Evolutionary conservation across 2,329 filamentous ascomycete species (phyloP).

Genomic region (Remersonia thermophila): DNA sequence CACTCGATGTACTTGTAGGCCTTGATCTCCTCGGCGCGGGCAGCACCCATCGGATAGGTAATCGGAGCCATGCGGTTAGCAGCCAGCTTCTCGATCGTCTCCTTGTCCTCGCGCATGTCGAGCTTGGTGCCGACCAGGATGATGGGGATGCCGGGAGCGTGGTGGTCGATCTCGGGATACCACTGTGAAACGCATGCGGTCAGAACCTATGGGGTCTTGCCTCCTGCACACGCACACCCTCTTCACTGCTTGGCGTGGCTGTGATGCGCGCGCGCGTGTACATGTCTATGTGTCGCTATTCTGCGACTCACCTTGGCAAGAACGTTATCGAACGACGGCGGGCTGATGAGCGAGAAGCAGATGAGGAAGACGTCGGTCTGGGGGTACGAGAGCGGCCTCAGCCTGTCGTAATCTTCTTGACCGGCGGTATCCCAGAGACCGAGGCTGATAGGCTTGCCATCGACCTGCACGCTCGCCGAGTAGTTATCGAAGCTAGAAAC

Average conservation of each 20-base stretch:
- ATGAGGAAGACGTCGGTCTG: slow-evolving; percentile 98
- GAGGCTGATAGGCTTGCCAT: slow-evolving; percentile 93
- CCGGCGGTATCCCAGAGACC: slow-evolving; percentile 98
- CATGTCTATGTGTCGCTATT: not conserved
- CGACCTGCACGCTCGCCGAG: slow-evolving; percentile 97
- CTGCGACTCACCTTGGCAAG: slow-evolving; percentile 72
- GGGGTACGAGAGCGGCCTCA: slow-evolving; percentile 90
- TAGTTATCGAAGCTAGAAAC: slow-evolving; percentile 84
- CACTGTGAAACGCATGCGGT: slow-evolving; percentile 45
- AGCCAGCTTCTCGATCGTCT: slow-evolving; percentile 68
- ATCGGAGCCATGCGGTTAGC: slow-evolving; percentile 97
- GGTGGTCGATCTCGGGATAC: slow-evolving; percentile 95
- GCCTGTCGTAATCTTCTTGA: slow-evolving; percentile 94
- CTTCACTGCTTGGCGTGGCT: too few species aligned
- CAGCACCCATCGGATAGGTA: slow-evolving; percentile 80
- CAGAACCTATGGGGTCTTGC: too few species aligned
- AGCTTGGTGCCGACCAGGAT: slow-evolving; percentile 96
- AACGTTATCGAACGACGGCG: slow-evolving; percentile 96
- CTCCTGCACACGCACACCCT: too few species aligned
- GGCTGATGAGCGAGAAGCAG: slow-evolving; percentile 96
- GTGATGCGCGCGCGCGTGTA: too few species aligned
- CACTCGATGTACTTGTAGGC: slow-evolving; percentile 98
- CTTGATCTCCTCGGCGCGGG: slow-evolving; percentile 84
- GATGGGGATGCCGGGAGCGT: slow-evolving; percentile 89
- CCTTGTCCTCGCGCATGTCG: slow-evolving; percentile 80